These are phyloP conservation scores for Crithidia sp. DNA, from an alignment of 208 protist species.

Conservation along the genomic window DNA sequence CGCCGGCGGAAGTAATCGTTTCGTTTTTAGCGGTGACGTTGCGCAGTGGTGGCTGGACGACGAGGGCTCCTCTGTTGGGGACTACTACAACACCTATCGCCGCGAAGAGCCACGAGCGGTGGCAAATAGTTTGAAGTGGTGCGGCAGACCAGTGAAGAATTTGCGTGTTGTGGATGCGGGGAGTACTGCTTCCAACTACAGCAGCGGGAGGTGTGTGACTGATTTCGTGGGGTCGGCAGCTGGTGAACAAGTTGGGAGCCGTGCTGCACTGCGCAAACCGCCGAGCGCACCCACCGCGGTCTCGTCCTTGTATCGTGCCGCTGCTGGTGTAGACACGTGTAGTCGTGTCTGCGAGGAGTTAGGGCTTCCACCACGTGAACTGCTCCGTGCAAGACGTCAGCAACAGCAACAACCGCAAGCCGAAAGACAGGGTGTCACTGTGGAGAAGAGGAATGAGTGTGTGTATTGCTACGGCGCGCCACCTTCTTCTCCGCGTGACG, in stretches of 20 bases:
- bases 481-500: too few relatives aligned
- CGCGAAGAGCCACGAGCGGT: neutral
- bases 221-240: too few relatives aligned
- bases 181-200: neutral
- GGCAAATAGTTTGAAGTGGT: constrained; percentile 20
- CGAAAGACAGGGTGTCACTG: neutral
- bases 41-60: constrained; percentile 24
- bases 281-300: too few relatives aligned
- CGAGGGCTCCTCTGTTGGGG: neutral
- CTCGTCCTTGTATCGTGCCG: too few relatives aligned
- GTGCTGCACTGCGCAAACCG: neutral
- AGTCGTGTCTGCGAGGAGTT: neutral
- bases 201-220: too few relatives aligned
- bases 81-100: constrained; percentile 25
- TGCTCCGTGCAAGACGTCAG: neutral
- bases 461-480: neutral
- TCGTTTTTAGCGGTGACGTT: constrained; percentile 29
- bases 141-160: constrained; percentile 1
- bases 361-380: constrained; percentile 1
- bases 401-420: neutral
- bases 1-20: neutral
- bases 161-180: neutral
- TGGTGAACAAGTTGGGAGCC: neutral
- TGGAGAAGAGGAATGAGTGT: neutral
- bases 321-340: neutral